These are phyloP conservation scores for Plenodomus biglobosus DNA, from an alignment of 2,329 filamentous ascomycete genomes.

Conservation along the genomic window DNA sequence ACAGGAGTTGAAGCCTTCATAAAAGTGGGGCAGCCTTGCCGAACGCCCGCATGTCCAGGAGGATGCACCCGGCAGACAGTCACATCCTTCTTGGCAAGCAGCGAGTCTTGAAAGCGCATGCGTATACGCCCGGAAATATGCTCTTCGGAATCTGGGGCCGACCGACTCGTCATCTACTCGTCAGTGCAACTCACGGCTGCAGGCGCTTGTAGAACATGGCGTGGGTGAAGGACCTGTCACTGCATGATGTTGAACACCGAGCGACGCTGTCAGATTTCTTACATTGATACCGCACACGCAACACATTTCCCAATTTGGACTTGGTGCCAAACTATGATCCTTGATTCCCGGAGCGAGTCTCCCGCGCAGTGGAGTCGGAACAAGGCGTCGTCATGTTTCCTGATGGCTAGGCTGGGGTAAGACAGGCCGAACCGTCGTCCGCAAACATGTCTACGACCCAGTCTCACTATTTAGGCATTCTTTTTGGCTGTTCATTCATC, in stretches of 20 bases:
- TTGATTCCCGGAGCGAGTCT: constrained; percentile 5
- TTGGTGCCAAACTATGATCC: constrained; percentile 7
- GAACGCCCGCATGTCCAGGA: constrained; percentile 5
- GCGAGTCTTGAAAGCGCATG: background rate
- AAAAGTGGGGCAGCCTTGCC: constrained; percentile 10
- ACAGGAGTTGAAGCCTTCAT: background rate
- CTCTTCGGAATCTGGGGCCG: background rate
- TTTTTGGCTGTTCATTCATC: background rate
- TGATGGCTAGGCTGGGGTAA: constrained; percentile 14
- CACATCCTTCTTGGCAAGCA: background rate
- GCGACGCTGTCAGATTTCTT: background rate
- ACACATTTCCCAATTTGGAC: constrained; percentile 15
- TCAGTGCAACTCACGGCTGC: background rate
- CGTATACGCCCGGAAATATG: background rate
- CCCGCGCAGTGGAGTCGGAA: background rate
- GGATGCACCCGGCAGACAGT: background rate
- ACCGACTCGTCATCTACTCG: background rate
- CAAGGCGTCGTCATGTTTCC: constrained; percentile 28
- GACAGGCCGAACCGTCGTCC: constrained; percentile 11
- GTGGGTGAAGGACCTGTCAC: background rate
- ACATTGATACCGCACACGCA: constrained; percentile 11
- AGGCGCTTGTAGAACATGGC: background rate
- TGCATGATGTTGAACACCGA: background rate
- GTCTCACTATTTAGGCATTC: constrained; percentile 3
- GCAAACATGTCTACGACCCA: constrained; percentile 21